These are phyloP conservation scores for Ilyonectria destructans DNA, from an alignment of 2,329 filamentous ascomycete species.

Conservation along the genomic window DNA sequence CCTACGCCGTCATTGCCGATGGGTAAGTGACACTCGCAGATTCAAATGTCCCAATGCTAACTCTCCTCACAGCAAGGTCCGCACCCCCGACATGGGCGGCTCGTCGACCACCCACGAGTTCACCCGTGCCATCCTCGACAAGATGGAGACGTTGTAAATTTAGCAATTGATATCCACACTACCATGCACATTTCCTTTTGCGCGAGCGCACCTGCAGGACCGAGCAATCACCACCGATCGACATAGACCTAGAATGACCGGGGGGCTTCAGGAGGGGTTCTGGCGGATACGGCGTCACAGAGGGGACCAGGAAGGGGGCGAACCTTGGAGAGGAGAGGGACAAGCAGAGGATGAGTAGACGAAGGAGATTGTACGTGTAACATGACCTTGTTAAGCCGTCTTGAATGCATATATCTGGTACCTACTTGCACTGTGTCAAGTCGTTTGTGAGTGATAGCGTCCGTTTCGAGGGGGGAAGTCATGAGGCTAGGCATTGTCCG, in stretches of 20 bases:
- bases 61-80: constrained; percentile 75
- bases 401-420: constrained; percentile 43
- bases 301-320: constrained; percentile 18
- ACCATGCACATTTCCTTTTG: constrained; percentile 38
- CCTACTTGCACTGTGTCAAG: neutral
- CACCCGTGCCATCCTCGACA: constrained; percentile 92
- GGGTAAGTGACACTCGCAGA: constrained; percentile 75
- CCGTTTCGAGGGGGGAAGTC: neutral
- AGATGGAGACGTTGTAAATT: constrained; percentile 87
- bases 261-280: constrained; percentile 27
- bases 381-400: constrained; percentile 45
- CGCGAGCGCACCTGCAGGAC: constrained; percentile 24
- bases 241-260: constrained; percentile 41
- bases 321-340: constrained; percentile 19
- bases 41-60: constrained; percentile 57
- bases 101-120: constrained; percentile 92
- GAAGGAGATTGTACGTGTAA: constrained; percentile 48
- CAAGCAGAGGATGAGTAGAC: constrained; percentile 22
- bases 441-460: neutral
- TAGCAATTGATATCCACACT: constrained; percentile 44
- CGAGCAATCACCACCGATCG: constrained; percentile 39
- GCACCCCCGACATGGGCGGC: constrained; percentile 98
- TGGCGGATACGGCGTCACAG: constrained; percentile 35
- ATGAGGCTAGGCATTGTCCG: neutral
- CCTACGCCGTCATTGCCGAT: constrained; percentile 86